Evolutionary conservation across 371 early-diverging fungal genomes (phyloP).

Genomic region (Mortierella sp.): DNA sequence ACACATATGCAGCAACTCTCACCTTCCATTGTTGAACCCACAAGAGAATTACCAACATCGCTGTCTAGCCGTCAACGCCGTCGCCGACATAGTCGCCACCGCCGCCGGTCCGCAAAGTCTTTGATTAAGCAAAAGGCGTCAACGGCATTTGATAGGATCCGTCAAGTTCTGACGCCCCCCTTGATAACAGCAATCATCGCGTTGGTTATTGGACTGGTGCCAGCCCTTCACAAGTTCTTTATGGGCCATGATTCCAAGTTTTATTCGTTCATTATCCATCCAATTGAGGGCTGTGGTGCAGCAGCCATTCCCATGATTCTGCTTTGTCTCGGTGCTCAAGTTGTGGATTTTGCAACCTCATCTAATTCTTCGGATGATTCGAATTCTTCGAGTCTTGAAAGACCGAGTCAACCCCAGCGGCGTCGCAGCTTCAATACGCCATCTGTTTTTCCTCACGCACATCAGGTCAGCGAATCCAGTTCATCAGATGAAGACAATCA

Average conservation of each 20-base stretch:
- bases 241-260: constrained; percentile 62
- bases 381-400: background rate
- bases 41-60: background rate
- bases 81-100: background rate
- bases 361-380: constrained; percentile 7
- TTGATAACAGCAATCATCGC: constrained; percentile 40
- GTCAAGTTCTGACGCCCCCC: constrained; percentile 46
- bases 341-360: constrained; percentile 47
- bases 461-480: constrained; percentile 9
- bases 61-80: background rate
- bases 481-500: constrained; percentile 20
- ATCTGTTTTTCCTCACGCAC: constrained; percentile 23
- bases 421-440: constrained; percentile 17
- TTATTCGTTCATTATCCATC: constrained; percentile 67
- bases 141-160: constrained; percentile 15
- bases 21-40: background rate
- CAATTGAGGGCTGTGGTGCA: constrained; percentile 73
- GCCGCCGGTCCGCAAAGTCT: constrained; percentile 2
- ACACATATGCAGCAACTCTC: constrained; percentile 20
- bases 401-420: constrained; percentile 6
- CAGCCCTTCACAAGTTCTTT: constrained; percentile 46
- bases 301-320: constrained; percentile 80
- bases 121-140: constrained; percentile 13
- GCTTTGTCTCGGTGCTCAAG: constrained; percentile 77
- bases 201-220: constrained; percentile 41